Base-by-base conservation (phyloP, 2,329 filamentous ascomycete species). In the Neonectria sp. region DNA sequence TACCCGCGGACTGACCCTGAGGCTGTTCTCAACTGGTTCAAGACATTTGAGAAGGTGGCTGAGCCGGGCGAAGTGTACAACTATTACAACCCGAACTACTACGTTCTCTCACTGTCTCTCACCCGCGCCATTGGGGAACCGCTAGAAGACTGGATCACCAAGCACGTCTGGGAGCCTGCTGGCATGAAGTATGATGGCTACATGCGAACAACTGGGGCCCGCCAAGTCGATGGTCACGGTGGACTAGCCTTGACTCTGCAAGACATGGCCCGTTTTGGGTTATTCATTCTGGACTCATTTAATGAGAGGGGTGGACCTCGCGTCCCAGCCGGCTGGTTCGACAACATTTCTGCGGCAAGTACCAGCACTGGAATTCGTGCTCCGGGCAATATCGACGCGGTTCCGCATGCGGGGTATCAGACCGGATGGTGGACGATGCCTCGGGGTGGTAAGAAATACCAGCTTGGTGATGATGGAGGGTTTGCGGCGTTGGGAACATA, bases 51-150 rank as follows among this genome's bases (percentile, higher is more conserved):
- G 21, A 56, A 56, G 33, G 53, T 56, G 8, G 33, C 53, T 3
- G 6, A 37, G 21, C 53, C 53, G 6, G 33, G 53, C 8, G 35
- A 56, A 11, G 35, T 25, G 21, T 56, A 13, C 35, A 27, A 56
- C 33, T 56, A 56, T 15, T 56, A 56, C 53, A 56, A 56, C 53
- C 53, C 53, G 6, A 56, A 40, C 53, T 56, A 56, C 24, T 56
- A 56, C 9, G 53, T 56, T 17, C 33, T 43, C 7, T 56, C 53
- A 27, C 53, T 56, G 17, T 56, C 33, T 17, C 53, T 56, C 53
- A 33, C 31, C 31, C 6, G 53, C 6, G 53, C 53, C 21, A 17
- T 56, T 17, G 53, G 33, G 12, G 53, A 56, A 33, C 53, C 53
- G 1, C 17, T 56, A 2, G 21, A 43, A 8, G 53, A 56, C 21